Evolutionary conservation across 2,329 filamentous ascomycete species (phyloP), one percentile per base, ranked within the genome.

Genomic region (Colletotrichum sp.): DNA sequence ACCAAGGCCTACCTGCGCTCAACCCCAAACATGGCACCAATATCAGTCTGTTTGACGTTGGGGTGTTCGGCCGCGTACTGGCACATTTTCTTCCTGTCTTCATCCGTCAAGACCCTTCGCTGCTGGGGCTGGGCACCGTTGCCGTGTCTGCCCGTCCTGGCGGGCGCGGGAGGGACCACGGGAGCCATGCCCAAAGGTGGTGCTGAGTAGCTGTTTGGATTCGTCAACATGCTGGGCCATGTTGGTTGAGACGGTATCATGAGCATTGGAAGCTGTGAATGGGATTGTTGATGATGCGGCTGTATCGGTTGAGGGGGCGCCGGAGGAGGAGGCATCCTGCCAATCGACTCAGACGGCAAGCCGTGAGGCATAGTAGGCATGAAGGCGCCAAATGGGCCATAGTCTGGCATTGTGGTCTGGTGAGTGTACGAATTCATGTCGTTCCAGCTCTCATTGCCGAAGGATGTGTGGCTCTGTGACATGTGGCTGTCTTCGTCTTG

Each of bases 1-100:
- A n/a, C 36, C 55, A 25, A 78, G 78, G 71, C 87, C 84, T 93
- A 99, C 97, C 97, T 99, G 93, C 97, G 90, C 87, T 99, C 97
- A 69, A 99, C 97, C 44, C 96, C 96, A 86, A 99, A 99, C 83
- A 96, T 93, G 75, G 93, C 94, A 86, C 97, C 97, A 86, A 99
- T 99, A 82, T 99, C 96, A 22, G 96, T 97, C 87, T 99, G 97
- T 86, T 98, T 98, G 62, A 95, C 93, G 65, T 92, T 93, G 27
- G 96, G 97, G 82, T 99, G 93, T 78, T 98, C 94, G 83, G 97
- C 94, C 80, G 96, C 95, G 84, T 96, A 98, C 82, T 95, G 91
- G 85, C 97, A 99, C 96, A 99, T 99, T 61, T 92, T 91, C 79
- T 96, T 92, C 78, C 97, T 94, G 83, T 99, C 96, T 75, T 95